phyloP scores from a whole-genome alignment of 2,329 filamentous ascomycete species.

The Fusarium agapanthi region DNA sequence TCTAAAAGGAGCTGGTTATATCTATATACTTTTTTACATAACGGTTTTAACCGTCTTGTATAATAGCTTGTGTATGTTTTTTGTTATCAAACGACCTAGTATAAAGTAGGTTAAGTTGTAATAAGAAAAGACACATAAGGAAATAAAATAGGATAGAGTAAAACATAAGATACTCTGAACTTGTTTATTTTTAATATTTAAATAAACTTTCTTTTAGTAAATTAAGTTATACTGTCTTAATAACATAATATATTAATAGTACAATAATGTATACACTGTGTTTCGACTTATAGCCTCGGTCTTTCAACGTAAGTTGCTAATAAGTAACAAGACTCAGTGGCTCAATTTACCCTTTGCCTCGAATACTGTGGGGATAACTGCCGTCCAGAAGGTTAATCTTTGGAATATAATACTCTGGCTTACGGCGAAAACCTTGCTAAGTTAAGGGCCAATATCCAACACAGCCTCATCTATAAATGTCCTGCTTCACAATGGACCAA shows the following conservation, averaged over 20 bases:
- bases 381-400: accelerated
- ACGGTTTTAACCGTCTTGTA: accelerated
- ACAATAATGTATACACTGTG: accelerated
- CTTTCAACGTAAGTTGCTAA: accelerated
- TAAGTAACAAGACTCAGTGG: accelerated
- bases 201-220: not conserved
- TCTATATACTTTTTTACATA: accelerated
- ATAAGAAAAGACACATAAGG: not conserved
- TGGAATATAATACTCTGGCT: too few relatives aligned
- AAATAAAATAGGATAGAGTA: not conserved
- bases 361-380: too few relatives aligned
- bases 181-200: not conserved
- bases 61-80: not conserved
- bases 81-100: not conserved
- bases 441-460: not conserved
- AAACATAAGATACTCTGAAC: not conserved
- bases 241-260: not conserved
- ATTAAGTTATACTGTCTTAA: not conserved
- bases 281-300: accelerated
- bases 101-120: accelerated
- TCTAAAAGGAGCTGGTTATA: not conserved
- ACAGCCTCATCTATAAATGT: not conserved
- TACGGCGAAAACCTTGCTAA: not conserved
- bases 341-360: accelerated
- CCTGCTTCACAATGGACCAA: too few relatives aligned